These are phyloP conservation scores for Coelastrella sp. DNA, from an alignment of 139 green algal genomes.

Conservation along the genomic window DNA sequence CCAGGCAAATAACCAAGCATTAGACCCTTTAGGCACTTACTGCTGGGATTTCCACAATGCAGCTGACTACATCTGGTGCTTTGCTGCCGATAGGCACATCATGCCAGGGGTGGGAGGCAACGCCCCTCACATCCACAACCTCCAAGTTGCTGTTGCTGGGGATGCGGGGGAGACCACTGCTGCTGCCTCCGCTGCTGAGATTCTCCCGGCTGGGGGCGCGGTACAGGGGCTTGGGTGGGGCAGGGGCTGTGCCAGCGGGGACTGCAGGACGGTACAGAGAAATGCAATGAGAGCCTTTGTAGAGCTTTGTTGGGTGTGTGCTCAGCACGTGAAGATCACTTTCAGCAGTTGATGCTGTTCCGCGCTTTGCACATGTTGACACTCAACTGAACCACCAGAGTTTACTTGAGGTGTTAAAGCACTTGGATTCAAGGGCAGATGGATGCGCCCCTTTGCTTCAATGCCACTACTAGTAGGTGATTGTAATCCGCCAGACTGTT, in stretches of 20 bases:
- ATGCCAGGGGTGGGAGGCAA: conserved; percentile 43
- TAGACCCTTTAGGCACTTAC: not conserved
- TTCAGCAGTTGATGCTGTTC: too few species aligned
- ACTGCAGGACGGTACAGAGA: not conserved
- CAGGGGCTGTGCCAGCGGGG: not conserved
- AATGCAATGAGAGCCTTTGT: not conserved
- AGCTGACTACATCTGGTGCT: conserved; percentile 67
- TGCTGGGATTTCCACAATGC: conserved; percentile 68
- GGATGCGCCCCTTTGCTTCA: too few species aligned
- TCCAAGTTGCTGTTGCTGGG: conserved; percentile 49
- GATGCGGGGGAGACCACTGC: not conserved
- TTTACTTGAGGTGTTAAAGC: too few species aligned
- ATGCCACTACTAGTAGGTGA: too few species aligned
- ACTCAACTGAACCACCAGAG: too few species aligned
- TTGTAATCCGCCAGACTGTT: too few species aligned
- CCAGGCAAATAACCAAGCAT: too few species aligned
- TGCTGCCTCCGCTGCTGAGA: not conserved
- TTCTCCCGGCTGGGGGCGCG: conserved; percentile 38
- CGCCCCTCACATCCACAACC: not conserved
- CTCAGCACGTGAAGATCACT: too few species aligned
- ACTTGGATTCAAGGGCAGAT: too few species aligned
- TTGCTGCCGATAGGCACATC: conserved; percentile 67
- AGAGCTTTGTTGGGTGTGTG: too few species aligned
- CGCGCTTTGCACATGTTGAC: too few species aligned
- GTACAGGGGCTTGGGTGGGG: conserved; percentile 34